Conservation (phyloP, 1,139 yeast species). For the Kurtzmaniella natalensis region DNA sequence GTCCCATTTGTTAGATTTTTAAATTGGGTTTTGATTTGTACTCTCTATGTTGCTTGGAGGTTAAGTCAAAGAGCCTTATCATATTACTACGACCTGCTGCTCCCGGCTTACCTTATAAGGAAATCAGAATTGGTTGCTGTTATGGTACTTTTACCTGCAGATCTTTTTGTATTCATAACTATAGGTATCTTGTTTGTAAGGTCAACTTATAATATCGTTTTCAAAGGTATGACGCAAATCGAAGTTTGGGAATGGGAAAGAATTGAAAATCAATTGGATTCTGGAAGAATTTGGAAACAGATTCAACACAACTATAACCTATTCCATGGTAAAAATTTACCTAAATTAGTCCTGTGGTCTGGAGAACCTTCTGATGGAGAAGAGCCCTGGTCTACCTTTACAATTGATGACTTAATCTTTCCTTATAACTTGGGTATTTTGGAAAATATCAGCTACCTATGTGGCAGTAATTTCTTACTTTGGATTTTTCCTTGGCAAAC, state of each 20-base stretch:
- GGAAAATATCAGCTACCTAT: slow-evolving; percentile 44
- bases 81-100: slow-evolving; percentile 49
- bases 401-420: slow-evolving; percentile 59
- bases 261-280: slow-evolving; percentile 57
- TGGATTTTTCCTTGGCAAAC: slow-evolving; percentile 71
- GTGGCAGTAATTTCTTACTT: slow-evolving; percentile 49
- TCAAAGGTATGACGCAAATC: slow-evolving; percentile 83
- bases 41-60: slow-evolving; percentile 45
- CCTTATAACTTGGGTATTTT: slow-evolving; percentile 76
- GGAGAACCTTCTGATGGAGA: slow-evolving; percentile 11
- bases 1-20: slow-evolving; percentile 84
- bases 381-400: slow-evolving; percentile 19
- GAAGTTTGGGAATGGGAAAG: slow-evolving; percentile 93
- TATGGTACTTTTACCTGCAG: slow-evolving; percentile 51
- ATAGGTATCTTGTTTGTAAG: slow-evolving; percentile 58
- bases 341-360: slow-evolving; percentile 47
- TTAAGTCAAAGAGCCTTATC: slow-evolving; percentile 36
- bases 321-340: slow-evolving; percentile 42
- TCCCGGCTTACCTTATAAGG: slow-evolving; percentile 58
- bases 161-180: slow-evolving; percentile 55
- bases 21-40: slow-evolving; percentile 58
- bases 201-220: slow-evolving; percentile 50
- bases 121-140: slow-evolving; percentile 53
- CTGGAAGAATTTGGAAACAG: slow-evolving; percentile 49
- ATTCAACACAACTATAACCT: slow-evolving; percentile 42